Evolutionary conservation across 345 rosid species (phyloP).

Genomic region (Bruguiera parviflora): DNA sequence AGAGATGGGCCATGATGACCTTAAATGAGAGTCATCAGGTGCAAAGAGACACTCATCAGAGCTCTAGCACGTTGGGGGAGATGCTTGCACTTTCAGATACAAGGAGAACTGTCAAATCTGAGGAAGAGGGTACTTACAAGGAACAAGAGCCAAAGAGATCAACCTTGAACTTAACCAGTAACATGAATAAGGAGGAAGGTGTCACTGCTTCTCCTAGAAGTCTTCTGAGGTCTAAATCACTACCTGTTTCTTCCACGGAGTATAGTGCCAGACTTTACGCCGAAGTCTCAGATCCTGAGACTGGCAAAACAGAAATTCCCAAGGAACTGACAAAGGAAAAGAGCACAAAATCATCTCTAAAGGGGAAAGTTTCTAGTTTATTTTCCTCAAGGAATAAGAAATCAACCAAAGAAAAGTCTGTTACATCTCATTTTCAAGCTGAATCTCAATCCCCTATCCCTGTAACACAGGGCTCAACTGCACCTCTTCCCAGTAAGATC

Average conservation of each 20-base stretch:
- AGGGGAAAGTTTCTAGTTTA: constrained; percentile 69
- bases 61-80: constrained; percentile 86
- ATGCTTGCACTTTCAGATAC: constrained; percentile 85
- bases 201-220: constrained; percentile 42
- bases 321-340: constrained; percentile 53
- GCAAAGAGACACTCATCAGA: constrained; percentile 43
- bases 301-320: constrained; percentile 34
- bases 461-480: constrained; percentile 34
- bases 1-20: constrained; percentile 94
- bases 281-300: constrained; percentile 39
- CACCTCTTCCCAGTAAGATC: constrained; percentile 28
- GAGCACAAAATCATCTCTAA: constrained; percentile 59
- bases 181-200: constrained; percentile 43
- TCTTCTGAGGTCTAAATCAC: constrained; percentile 73
- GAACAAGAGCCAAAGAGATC: constrained; percentile 51
- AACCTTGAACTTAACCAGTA: constrained; percentile 41
- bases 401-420: constrained; percentile 48
- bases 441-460: constrained; percentile 33
- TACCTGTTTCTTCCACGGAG: constrained; percentile 59
- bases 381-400: constrained; percentile 73
- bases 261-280: constrained; percentile 43
- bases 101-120: constrained; percentile 37
- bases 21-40: constrained; percentile 55
- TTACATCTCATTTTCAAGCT: constrained; percentile 33
- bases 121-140: constrained; percentile 34